Evolutionary conservation across 2,329 filamentous ascomycete species (phyloP).

Genomic region (Metarhizium brunneum): DNA sequence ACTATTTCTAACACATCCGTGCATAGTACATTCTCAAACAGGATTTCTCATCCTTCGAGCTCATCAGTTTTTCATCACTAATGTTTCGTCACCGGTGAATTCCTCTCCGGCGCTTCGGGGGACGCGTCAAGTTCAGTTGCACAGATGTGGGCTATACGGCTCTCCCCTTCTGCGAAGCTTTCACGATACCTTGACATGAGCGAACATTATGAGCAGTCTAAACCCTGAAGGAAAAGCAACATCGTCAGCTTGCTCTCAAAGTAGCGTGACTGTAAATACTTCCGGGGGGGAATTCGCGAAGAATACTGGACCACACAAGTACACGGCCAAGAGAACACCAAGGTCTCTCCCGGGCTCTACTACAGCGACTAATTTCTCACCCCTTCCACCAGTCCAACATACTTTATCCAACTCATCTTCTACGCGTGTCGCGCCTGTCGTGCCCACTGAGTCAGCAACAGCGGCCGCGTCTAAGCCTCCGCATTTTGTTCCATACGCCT

Average conservation of each 20-base stretch:
- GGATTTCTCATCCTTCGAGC: background rate
- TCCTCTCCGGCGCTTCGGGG: background rate
- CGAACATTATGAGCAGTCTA: slow-evolving; percentile 6
- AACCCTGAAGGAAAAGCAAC: background rate
- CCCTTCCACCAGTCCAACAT: background rate
- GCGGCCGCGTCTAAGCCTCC: background rate
- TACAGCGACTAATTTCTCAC: background rate
- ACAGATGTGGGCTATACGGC: background rate
- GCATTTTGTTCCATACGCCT: background rate
- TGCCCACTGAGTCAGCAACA: background rate
- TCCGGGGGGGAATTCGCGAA: background rate
- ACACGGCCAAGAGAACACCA: slow-evolving; percentile 7
- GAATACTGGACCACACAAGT: background rate
- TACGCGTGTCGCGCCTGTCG: too few relatives aligned
- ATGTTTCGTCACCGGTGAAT: background rate
- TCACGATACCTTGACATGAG: slow-evolving; percentile 1
- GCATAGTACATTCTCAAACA: background rate
- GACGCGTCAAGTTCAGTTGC: background rate
- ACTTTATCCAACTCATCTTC: background rate
- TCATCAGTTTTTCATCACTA: background rate
- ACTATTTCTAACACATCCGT: background rate
- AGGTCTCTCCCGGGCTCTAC: background rate
- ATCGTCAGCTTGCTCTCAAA: background rate
- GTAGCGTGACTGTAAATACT: background rate
- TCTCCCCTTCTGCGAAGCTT: background rate